Conservation (phyloP, 768 basidiomycete species). For the Serendipita sp. region DNA sequence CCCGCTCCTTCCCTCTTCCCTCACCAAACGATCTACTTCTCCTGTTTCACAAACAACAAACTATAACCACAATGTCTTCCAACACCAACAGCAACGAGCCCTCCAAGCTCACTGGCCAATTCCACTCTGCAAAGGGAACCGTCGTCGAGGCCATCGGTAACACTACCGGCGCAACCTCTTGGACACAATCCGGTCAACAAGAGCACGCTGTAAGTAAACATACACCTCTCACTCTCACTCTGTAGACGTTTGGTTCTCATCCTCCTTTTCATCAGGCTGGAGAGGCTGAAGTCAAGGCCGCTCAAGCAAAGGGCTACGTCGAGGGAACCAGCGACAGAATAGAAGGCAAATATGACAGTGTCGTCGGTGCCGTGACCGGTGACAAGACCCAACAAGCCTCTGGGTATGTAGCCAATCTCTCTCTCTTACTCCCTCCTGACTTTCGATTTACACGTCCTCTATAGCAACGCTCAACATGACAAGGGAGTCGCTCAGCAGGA, state of each 20-base stretch:
- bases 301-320: slow-evolving; percentile 27
- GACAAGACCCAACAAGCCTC: slow-evolving; percentile 35
- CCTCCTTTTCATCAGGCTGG: neutral
- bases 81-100: slow-evolving; percentile 9
- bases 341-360: slow-evolving; percentile 35
- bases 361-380: slow-evolving; percentile 40
- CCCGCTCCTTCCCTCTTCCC: no score
- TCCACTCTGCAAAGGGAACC: slow-evolving; percentile 28
- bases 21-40: no score
- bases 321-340: slow-evolving; percentile 32
- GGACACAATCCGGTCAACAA: slow-evolving; percentile 31
- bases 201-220: slow-evolving; percentile 24
- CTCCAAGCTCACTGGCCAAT: slow-evolving; percentile 30
- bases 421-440: neutral
- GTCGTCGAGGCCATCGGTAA: slow-evolving; percentile 6
- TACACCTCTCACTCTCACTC: neutral
- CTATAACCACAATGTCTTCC: neutral
- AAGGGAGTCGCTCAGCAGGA: slow-evolving; percentile 42
- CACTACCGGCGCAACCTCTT: slow-evolving; percentile 23
- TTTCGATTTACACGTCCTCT: no score
- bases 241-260: no score
- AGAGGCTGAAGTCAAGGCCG: slow-evolving; percentile 14
- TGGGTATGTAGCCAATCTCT: slow-evolving; percentile 21
- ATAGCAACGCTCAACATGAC: slow-evolving; percentile 38
- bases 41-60: no score